Percentiles rank a stretch among this genome's conserved stretches.
Conservation (phyloP, 345 rosid genomes). For the Microthlaspi erraticum region DNA sequence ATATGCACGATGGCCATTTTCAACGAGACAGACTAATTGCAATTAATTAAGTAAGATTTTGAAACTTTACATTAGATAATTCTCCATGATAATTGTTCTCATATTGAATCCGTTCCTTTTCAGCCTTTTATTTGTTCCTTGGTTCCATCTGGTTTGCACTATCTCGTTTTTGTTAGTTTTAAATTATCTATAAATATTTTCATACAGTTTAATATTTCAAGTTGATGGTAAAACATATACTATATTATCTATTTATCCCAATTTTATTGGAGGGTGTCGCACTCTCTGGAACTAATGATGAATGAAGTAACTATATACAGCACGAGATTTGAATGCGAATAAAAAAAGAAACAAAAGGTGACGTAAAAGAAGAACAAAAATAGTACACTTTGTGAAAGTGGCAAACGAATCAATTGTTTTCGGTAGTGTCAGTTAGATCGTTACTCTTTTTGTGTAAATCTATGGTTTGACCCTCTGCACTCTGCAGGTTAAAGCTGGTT, state of each 20-base stretch:
- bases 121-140: not conserved
- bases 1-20: not conserved
- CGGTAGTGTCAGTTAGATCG: not conserved
- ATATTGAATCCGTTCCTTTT: slow-evolving; percentile 1
- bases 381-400: slow-evolving; percentile 2
- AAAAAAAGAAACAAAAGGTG: not conserved
- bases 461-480: not conserved
- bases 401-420: slow-evolving; percentile 11
- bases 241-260: not conserved
- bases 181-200: not conserved
- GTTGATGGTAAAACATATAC: not conserved
- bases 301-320: not conserved
- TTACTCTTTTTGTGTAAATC: slow-evolving; percentile 1
- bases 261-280: not conserved
- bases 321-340: not conserved
- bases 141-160: slow-evolving; percentile 27
- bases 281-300: not conserved
- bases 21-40: slow-evolving; percentile 2
- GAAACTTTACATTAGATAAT: not conserved
- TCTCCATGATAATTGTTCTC: not conserved
- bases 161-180: not conserved
- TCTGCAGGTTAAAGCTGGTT: not conserved
- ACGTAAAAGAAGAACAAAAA: slow-evolving; percentile 1
- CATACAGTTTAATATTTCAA: not conserved
- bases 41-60: not conserved